These are phyloP conservation scores for Fusarium buharicum DNA, from an alignment of 2,329 filamentous ascomycete species.

Conservation along the genomic window DNA sequence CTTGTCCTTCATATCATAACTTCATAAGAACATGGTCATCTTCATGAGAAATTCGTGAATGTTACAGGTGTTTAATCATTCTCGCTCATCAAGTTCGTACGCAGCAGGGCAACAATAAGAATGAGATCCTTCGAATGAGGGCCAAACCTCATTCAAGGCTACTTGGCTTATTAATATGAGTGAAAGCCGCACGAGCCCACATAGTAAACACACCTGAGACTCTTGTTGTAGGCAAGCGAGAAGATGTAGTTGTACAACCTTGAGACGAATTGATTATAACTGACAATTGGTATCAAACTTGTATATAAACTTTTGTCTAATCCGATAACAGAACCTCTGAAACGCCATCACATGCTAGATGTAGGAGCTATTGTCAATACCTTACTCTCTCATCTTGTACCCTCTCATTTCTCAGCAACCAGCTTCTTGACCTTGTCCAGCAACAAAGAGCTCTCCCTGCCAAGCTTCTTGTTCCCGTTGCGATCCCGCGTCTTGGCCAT, in stretches of 20 bases:
- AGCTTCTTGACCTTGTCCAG: slow-evolving; percentile 82
- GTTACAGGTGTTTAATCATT: too few relatives aligned
- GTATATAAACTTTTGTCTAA: slow-evolving; percentile 33
- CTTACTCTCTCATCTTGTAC: not conserved
- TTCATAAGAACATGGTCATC: too few relatives aligned
- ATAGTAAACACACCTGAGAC: too few relatives aligned
- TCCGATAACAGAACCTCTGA: slow-evolving; percentile 17
- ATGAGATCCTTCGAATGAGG: too few relatives aligned
- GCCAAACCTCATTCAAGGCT: too few relatives aligned
- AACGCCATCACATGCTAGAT: slow-evolving; percentile 26
- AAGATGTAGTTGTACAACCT: slow-evolving; percentile 2
- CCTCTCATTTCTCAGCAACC: slow-evolving; percentile 58
- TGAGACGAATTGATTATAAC: slow-evolving; percentile 10
- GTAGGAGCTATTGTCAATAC: not conserved
- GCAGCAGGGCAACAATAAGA: too few relatives aligned
- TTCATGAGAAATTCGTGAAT: too few relatives aligned
- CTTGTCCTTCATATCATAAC: too few relatives aligned
- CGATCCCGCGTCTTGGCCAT: slow-evolving; percentile 80
- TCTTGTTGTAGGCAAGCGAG: too few relatives aligned
- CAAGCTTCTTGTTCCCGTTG: slow-evolving; percentile 81
- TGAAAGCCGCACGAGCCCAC: too few relatives aligned
- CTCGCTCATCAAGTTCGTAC: too few relatives aligned
- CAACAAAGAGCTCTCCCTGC: slow-evolving; percentile 80
- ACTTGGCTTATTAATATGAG: too few relatives aligned
- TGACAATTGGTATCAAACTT: slow-evolving; percentile 22